Evolutionary conservation across 352 stramenopile species (phyloP).

Genomic region (Thraustochytrium striatum): DNA sequence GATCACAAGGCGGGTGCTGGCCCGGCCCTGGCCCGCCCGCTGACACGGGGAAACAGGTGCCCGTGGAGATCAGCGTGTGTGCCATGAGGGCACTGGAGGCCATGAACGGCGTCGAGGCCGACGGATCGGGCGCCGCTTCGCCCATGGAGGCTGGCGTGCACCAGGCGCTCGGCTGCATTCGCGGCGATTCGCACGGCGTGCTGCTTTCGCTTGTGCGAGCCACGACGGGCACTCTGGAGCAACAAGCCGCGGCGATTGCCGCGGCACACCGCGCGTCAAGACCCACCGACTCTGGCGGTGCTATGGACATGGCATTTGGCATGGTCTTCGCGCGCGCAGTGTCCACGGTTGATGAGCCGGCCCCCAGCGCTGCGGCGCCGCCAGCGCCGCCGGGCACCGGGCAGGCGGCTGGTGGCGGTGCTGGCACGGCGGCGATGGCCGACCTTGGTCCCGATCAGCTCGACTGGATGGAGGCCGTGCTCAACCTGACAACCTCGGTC

Average conservation of each 20-base stretch:
- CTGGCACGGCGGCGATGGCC: neutral
- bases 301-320: neutral
- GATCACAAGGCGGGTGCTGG: neutral
- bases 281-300: neutral
- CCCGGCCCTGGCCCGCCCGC: neutral
- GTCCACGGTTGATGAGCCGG: neutral
- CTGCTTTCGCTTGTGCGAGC: constrained; percentile 30
- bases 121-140: neutral
- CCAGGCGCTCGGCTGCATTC: constrained; percentile 25
- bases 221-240: constrained; percentile 30
- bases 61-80: constrained; percentile 1
- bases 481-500: neutral
- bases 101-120: neutral
- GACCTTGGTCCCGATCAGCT: constrained; percentile 11
- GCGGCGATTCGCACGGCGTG: constrained; percentile 22
- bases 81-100: neutral
- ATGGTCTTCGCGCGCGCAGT: constrained; percentile 25
- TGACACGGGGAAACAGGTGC: neutral
- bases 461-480: constrained; percentile 26
- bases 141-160: constrained; percentile 10
- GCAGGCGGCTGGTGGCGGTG: too few species aligned
- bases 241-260: neutral
- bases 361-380: neutral
- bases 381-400: neutral
- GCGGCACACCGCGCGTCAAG: neutral